phyloP scores from a whole-genome alignment of 179 eudicot genomes.

The Nepenthes alata region DNA sequence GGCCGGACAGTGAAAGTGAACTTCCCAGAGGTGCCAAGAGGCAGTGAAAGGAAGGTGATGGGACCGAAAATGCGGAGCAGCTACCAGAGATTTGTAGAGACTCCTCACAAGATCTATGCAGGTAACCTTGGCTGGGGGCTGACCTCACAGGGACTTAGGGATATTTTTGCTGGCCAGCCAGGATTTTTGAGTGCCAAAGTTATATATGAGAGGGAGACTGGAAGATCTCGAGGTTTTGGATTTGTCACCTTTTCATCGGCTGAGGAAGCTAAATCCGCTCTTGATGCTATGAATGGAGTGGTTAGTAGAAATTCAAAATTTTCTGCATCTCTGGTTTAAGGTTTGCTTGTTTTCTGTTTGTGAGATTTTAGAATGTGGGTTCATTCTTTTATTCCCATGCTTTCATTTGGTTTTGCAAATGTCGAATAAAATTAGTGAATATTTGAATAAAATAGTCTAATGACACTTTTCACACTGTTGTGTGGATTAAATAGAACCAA shows the following conservation, averaged over 20 bases:
- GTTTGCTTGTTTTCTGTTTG: neutral
- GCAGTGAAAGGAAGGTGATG: constrained; percentile 53
- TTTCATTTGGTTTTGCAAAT: too few species aligned
- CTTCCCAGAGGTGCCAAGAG: constrained; percentile 75
- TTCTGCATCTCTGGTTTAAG: neutral
- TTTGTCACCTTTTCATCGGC: constrained; percentile 61
- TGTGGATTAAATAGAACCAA: too few species aligned
- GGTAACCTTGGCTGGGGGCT: constrained; percentile 78
- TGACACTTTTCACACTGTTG: too few species aligned
- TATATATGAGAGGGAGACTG: constrained; percentile 57
- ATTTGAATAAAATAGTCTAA: too few species aligned
- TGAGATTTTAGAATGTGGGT: neutral
- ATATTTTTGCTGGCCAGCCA: constrained; percentile 46
- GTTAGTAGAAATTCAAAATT: constrained; percentile 24
- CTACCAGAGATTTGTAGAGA: constrained; percentile 51
- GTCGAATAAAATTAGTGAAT: too few species aligned
- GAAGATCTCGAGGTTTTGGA: constrained; percentile 82
- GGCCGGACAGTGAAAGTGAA: constrained; percentile 82
- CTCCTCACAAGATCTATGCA: constrained; percentile 78
- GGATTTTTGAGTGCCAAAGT: constrained; percentile 82
- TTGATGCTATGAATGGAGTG: constrained; percentile 58
- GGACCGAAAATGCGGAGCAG: constrained; percentile 20
- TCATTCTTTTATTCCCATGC: neutral
- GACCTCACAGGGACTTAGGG: constrained; percentile 53
- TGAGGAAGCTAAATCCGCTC: constrained; percentile 55